These are phyloP conservation scores for Omphalotus olearius DNA, from an alignment of 1,284 basidiomycete species.

Conservation along the genomic window DNA sequence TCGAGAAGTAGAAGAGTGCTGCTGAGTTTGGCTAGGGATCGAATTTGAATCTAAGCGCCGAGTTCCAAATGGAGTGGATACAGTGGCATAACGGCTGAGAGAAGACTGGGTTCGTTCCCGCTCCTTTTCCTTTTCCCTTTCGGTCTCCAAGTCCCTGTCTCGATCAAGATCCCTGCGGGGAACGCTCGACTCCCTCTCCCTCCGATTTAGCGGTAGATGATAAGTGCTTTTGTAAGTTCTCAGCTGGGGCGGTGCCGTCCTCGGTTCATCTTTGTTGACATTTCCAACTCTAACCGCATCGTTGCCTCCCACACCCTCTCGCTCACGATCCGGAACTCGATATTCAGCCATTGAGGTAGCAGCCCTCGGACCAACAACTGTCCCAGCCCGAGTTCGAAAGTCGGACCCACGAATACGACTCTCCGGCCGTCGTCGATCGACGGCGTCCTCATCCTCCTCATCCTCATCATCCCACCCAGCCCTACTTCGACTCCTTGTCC, in stretches of 20 bases:
- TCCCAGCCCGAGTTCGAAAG: slow-evolving; percentile 15
- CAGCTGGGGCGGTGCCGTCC: slow-evolving; percentile 9
- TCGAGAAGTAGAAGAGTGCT: no score
- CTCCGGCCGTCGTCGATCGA: slow-evolving; percentile 6
- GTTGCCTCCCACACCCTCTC: slow-evolving; percentile 18
- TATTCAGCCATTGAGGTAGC: slow-evolving; percentile 50
- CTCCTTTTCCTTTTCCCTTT: slow-evolving; percentile 11
- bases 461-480: slow-evolving; percentile 9
- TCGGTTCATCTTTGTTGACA: slow-evolving; percentile 8
- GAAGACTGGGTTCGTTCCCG: slow-evolving; percentile 1
- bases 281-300: slow-evolving; percentile 19
- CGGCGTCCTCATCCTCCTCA: slow-evolving; percentile 4
- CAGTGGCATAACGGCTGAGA: background rate
- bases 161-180: slow-evolving; percentile 2
- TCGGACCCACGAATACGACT: background rate
- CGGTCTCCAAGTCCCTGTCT: slow-evolving; percentile 17
- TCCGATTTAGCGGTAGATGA: background rate
- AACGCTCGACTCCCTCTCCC: background rate
- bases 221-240: slow-evolving; percentile 10
- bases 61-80: slow-evolving; percentile 28
- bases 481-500: slow-evolving; percentile 10
- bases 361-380: slow-evolving; percentile 29
- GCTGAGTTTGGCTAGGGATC: background rate
- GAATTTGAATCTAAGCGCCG: slow-evolving; percentile 9
- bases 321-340: slow-evolving; percentile 20